Evolutionary conservation across 1,284 basidiomycete genomes (phyloP).

Genomic region (Cryptococcus depauperatus): DNA sequence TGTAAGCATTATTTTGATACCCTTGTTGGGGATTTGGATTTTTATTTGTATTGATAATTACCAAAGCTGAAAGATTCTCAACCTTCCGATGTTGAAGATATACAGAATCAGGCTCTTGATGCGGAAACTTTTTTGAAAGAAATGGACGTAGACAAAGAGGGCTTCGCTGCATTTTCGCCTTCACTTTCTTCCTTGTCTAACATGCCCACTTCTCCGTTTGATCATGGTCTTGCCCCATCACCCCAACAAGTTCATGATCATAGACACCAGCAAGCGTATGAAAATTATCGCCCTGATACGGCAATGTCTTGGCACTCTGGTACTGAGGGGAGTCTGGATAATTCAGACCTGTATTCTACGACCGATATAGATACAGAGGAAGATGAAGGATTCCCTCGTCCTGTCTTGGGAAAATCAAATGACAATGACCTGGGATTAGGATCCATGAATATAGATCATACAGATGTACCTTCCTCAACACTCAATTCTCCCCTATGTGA

Average conservation of each 20-base stretch:
- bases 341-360: constrained; percentile 25
- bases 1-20: constrained; percentile 12
- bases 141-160: neutral
- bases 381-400: constrained; percentile 11
- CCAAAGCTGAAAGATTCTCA: neutral
- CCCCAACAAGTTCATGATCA: neutral
- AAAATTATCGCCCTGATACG: neutral
- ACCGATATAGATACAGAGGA: constrained; percentile 29
- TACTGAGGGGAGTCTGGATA: constrained; percentile 3
- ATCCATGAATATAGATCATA: constrained; percentile 3
- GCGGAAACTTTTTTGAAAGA: neutral
- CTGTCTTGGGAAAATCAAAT: constrained; percentile 2
- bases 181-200: too few relatives aligned
- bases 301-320: neutral
- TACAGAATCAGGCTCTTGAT: neutral
- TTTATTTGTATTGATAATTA: too few relatives aligned
- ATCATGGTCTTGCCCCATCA: neutral
- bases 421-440: constrained; percentile 13
- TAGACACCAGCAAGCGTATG: neutral
- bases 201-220: neutral
- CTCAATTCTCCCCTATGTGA: too few relatives aligned
- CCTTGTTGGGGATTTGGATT: too few relatives aligned
- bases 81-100: neutral
- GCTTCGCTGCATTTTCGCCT: too few relatives aligned
- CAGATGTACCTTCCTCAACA: too few relatives aligned